Evolutionary conservation across 306 rosid genomes (phyloP).

Genomic region (Trifolium fragiferum): DNA sequence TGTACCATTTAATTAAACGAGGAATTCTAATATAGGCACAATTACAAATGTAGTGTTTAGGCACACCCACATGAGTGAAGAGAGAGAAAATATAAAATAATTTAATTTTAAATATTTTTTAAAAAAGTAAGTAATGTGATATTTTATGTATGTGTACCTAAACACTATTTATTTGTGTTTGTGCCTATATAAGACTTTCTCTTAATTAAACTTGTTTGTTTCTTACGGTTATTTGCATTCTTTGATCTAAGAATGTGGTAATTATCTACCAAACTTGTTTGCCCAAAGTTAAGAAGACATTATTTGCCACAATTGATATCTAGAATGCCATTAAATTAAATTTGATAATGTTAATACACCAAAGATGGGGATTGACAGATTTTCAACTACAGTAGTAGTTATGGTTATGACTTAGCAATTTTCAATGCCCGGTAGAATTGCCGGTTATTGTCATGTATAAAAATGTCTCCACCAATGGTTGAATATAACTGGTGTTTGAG

Average conservation of each 20-base stretch:
- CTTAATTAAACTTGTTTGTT: neutral
- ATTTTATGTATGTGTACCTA: no score
- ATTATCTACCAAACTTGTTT: neutral
- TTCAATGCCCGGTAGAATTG: neutral
- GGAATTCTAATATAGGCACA: no score
- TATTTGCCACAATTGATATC: neutral
- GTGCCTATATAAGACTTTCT: no score
- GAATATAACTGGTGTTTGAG: no score
- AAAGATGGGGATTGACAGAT: neutral
- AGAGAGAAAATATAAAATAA: no score
- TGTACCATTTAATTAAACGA: neutral
- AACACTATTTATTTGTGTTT: no score
- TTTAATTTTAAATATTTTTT: no score
- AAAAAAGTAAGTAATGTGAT: no score
- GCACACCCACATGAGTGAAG: no score
- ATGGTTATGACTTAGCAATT: neutral
- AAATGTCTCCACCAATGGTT: no score
- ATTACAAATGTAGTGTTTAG: no score
- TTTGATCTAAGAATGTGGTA: neutral
- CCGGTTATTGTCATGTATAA: neutral
- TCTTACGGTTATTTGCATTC: neutral
- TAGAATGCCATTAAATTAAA: neutral
- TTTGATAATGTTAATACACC: neutral
- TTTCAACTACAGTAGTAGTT: neutral
- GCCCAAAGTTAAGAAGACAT: conserved; percentile 2